A percentile compares a stretch with the other conserved stretches of the same genome.
These are phyloP conservation scores for Psilocybe azurescens DNA, from an alignment of 768 basidiomycete species.

Conservation along the genomic window DNA sequence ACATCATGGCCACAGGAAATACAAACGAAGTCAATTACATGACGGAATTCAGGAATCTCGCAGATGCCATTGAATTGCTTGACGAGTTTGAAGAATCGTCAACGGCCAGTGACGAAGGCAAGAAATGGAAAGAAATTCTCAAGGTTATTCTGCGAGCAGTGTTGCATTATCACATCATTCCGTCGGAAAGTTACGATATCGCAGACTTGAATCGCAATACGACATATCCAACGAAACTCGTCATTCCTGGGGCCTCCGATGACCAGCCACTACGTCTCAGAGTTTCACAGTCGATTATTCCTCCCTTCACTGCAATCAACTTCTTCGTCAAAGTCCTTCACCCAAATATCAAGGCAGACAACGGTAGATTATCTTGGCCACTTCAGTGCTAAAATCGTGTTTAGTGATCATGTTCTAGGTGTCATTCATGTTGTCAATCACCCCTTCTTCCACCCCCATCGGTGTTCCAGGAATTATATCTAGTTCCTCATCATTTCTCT, in stretches of 20 bases:
- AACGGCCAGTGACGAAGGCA: conserved; percentile 37
- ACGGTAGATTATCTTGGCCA: conserved; percentile 43
- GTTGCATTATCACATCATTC: conserved; percentile 62
- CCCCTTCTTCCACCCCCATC: conserved; percentile 60
- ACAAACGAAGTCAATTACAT: conserved; percentile 29
- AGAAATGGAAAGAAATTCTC: conserved; percentile 59
- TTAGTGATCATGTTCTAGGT: conserved; percentile 30
- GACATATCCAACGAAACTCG: conserved; percentile 56
- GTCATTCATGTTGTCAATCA: conserved; percentile 58
- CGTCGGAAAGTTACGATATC: conserved; percentile 36
- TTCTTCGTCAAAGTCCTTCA: conserved; percentile 47
- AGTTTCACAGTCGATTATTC: conserved; percentile 36
- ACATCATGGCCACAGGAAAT: not conserved
- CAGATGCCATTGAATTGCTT: conserved; percentile 40
- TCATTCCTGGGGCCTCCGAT: conserved; percentile 46
- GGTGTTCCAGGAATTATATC: conserved; percentile 51
- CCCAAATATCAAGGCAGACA: conserved; percentile 49
- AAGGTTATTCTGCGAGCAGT: conserved; percentile 59
- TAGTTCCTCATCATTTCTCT: conserved; percentile 48
- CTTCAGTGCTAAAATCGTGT: not conserved
- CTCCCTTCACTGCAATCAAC: conserved; percentile 49
- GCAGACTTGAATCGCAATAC: conserved; percentile 53
- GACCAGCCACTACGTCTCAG: conserved; percentile 51
- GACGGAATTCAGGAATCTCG: conserved; percentile 31
- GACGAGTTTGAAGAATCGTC: conserved; percentile 31